Percentiles rank a stretch among this genome's conserved stretches.
phyloP scores from a whole-genome alignment of 2,329 filamentous ascomycete species.

The Aplosporella prunicola region DNA sequence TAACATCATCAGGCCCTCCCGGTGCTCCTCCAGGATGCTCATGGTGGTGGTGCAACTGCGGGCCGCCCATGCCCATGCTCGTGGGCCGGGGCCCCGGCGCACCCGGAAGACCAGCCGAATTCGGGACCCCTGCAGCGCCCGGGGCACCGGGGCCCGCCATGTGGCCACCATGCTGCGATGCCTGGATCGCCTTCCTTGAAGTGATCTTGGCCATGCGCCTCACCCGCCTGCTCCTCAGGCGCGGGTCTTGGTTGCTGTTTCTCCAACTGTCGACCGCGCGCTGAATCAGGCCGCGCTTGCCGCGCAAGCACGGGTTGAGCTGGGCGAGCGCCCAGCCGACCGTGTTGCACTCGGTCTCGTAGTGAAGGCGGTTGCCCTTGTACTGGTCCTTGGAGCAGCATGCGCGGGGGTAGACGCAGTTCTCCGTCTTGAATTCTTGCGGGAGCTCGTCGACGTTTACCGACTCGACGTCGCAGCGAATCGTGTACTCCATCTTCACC shows the following conservation, averaged over 20 bases:
- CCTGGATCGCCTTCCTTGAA: conserved; percentile 64
- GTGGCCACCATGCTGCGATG: conserved; percentile 51
- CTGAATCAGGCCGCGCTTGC: conserved; percentile 93
- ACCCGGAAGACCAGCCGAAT: conserved; percentile 51
- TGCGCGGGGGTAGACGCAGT: conserved; percentile 93
- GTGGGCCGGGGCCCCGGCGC: conserved; percentile 53
- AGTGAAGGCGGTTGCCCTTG: conserved; percentile 86
- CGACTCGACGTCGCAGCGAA: conserved; percentile 94
- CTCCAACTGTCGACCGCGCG: conserved; percentile 96
- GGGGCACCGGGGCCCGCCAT: conserved; percentile 56
- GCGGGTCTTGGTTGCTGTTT: conserved; percentile 95
- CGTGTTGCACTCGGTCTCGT: conserved; percentile 97
- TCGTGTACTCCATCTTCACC: conserved; percentile 99
- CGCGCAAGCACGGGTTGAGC: conserved; percentile 79
- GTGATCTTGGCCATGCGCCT: conserved; percentile 94
- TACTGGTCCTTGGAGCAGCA: conserved; percentile 95
- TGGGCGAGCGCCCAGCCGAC: conserved; percentile 99
- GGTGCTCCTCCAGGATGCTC: conserved; percentile 56
- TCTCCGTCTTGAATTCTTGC: conserved; percentile 91
- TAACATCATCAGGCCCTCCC: conserved; percentile 67
- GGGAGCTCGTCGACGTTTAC: conserved; percentile 81
- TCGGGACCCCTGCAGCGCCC: conserved; percentile 55
- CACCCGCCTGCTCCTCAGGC: conserved; percentile 81
- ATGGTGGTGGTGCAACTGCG: conserved; percentile 63
- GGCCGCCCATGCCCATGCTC: conserved; percentile 56